A percentile compares a stretch with the other conserved stretches of the same genome.
phyloP scores from a whole-genome alignment of 352 stramenopile genomes.

The Phytophthora hibernalis region DNA sequence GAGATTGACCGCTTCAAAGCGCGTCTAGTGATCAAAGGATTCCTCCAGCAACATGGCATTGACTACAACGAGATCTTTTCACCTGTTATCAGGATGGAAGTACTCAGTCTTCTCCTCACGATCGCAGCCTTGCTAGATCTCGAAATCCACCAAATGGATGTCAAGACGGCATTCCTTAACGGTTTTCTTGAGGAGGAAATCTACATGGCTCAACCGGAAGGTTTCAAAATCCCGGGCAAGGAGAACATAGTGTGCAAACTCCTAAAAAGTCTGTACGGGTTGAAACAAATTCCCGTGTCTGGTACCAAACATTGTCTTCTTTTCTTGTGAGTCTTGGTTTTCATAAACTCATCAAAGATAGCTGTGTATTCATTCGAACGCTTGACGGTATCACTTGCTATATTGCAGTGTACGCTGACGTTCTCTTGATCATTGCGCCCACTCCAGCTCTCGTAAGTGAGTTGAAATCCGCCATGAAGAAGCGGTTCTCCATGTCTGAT shows the following conservation, averaged over 20 bases:
- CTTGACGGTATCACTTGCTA: not conserved
- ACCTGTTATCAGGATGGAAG: too few species aligned
- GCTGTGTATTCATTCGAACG: not conserved
- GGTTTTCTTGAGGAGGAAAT: not conserved
- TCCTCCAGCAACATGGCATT: too few species aligned
- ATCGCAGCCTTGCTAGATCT: not conserved
- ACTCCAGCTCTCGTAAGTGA: not conserved
- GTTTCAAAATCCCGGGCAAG: not conserved
- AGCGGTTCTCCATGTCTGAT: not conserved
- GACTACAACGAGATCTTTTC: too few species aligned
- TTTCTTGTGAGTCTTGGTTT: not conserved
- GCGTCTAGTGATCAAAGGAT: too few species aligned
- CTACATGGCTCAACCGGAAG: not conserved
- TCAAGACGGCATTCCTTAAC: not conserved
- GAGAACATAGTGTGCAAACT: not conserved
- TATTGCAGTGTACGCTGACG: not conserved
- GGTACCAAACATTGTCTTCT: not conserved
- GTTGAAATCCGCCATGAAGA: not conserved
- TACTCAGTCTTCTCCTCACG: not conserved
- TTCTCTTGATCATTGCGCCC: not conserved
- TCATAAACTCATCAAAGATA: not conserved
- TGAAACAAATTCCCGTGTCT: not conserved
- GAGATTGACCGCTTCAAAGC: too few species aligned
- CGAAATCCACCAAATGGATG: not conserved
- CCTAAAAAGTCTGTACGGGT: not conserved